Evolutionary conservation across 2,329 filamentous ascomycete species (phyloP).

Genomic region (Rachicladosporium sp.): DNA sequence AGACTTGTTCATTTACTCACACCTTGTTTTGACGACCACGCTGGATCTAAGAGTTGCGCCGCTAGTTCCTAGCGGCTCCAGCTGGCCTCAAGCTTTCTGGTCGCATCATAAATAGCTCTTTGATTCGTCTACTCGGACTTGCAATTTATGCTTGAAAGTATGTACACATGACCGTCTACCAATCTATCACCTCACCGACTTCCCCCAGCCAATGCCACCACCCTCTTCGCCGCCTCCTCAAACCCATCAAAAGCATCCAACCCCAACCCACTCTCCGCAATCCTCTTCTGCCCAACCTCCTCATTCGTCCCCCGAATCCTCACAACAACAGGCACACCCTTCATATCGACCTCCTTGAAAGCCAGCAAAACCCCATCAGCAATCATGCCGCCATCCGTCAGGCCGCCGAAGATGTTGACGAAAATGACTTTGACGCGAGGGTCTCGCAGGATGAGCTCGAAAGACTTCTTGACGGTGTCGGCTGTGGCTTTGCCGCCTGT

Average conservation of each 20-base stretch:
- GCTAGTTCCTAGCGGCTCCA: too few species aligned
- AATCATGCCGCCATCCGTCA: slow-evolving; percentile 72
- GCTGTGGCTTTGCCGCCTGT: slow-evolving; percentile 80
- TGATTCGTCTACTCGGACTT: too few species aligned
- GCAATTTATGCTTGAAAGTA: too few species aligned
- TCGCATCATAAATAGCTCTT: too few species aligned
- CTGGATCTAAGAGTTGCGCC: too few species aligned
- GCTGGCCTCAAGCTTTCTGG: too few species aligned
- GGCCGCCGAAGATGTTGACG: slow-evolving; percentile 58
- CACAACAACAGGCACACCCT: slow-evolving; percentile 57
- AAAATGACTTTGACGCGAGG: slow-evolving; percentile 58
- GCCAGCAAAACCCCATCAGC: slow-evolving; percentile 61
- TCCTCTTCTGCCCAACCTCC: slow-evolving; percentile 54
- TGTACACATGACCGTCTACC: too few species aligned
- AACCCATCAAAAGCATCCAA: slow-evolving; percentile 64
- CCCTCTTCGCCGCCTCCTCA: slow-evolving; percentile 57
- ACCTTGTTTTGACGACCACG: too few species aligned
- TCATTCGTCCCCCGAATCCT: slow-evolving; percentile 65
- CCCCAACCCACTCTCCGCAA: slow-evolving; percentile 54
- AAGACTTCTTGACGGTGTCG: slow-evolving; percentile 65
- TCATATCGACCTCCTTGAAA: slow-evolving; percentile 52
- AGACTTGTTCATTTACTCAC: too few species aligned
- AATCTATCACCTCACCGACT: background rate
- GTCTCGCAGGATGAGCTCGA: slow-evolving; percentile 62
- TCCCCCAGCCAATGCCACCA: slow-evolving; percentile 42